Base-by-base conservation (phyloP, 495 filamentous ascomycete species). In the Penicillium paxilli region DNA sequence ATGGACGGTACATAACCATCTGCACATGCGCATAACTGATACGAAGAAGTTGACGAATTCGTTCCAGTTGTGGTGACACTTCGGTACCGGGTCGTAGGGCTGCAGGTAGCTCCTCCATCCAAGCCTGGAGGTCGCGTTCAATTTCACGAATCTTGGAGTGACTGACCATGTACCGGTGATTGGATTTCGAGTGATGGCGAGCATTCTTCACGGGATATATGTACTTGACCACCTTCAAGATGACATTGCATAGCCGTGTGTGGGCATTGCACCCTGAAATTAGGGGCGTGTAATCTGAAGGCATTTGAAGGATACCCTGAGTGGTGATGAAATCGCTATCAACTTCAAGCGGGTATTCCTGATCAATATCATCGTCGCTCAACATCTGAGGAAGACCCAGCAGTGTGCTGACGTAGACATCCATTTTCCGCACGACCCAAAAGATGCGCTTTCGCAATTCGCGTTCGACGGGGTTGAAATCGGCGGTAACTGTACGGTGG, bases 1-100 rank as follows among this genome's bases (percentile, higher is more conserved):
- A 98, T 0, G 94, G 94, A 8, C 94, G 83, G 64, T 98, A 98
- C 51, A 98, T 85, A 67, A 97, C 87, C 82, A 97, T 89, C 67
- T 98, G 91, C 14, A 94, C 90, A 62, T 97, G 92, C 14, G 88
- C 89, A 67, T 88, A 96, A 26, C 87, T 85, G 65, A 97, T 89
- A 38, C 92, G 84, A 2, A 98, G 79, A 17, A 96, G 77, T 63
- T 96, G 92, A 55, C 92, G 91, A 45, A 92, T 81, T 52, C 91
- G 82, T 47, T 90, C 80, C 4, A 93, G 80, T 52, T 89, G 82
- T 25, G 85, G 80, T 0, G 86, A 82, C 2, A 87, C 86, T 44
- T 92, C 90, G 4, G 82, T 80, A 51, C 88, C 87, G 2, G 90
- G 90, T 45, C 85, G 86, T 57, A 96, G 80, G 38, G 80, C 81